Conservation (phyloP, 1,139 yeast species). For the Diutina ranongensis region DNA sequence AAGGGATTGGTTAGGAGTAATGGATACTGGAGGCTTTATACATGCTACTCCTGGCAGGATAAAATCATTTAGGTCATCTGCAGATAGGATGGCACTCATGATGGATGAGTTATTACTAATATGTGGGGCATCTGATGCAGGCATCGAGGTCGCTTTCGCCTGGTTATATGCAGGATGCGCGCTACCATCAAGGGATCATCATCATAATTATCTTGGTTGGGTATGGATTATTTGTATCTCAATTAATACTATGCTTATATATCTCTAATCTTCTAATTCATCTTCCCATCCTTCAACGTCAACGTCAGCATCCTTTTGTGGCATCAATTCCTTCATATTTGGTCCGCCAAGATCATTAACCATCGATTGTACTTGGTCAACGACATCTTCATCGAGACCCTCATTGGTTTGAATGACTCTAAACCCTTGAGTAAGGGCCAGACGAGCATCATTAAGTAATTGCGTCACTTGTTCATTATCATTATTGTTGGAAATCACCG, state of each 20-base stretch:
- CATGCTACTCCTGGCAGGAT: constrained; percentile 93
- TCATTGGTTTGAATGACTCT: constrained; percentile 32
- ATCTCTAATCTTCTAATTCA: constrained; percentile 20
- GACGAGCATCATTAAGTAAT: constrained; percentile 33
- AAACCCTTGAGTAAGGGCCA: constrained; percentile 45
- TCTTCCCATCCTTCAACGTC: constrained; percentile 36
- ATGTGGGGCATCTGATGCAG: no score
- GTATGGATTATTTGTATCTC: no score
- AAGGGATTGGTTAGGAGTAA: constrained; percentile 12
- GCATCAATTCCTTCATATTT: constrained; percentile 32
- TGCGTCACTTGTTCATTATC: constrained; percentile 19
- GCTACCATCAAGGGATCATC: no score
- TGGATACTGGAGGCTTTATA: constrained; percentile 57
- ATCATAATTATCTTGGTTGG: no score
- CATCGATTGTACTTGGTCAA: constrained; percentile 38
- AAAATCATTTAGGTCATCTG: constrained; percentile 87
- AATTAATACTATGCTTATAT: no score
- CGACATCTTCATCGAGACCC: constrained; percentile 37
- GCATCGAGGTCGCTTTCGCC: no score
- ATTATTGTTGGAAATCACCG: constrained; percentile 16
- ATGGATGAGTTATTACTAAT: neutral
- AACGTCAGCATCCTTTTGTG: constrained; percentile 26
- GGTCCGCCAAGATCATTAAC: constrained; percentile 52
- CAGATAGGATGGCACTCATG: constrained; percentile 83
- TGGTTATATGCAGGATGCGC: neutral